phyloP scores from a whole-genome alignment of 1,139 yeast genomes.

The Scheffersomyces titani region DNA sequence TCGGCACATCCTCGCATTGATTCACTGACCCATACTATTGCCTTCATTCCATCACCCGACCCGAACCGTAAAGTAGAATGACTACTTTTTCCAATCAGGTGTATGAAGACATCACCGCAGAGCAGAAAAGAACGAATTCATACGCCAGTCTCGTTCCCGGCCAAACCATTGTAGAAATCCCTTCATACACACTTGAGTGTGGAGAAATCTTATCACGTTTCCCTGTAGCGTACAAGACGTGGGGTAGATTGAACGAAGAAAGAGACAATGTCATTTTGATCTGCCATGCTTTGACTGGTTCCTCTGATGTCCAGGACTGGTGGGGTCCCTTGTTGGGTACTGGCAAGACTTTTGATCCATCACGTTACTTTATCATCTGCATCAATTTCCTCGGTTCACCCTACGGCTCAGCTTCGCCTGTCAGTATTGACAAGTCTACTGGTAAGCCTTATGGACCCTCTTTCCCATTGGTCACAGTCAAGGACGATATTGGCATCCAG shows the following conservation, averaged over 20 bases:
- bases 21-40: neutral
- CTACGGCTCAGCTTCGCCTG: conserved; percentile 93
- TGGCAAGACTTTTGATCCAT: conserved; percentile 86
- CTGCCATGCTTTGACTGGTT: conserved; percentile 95
- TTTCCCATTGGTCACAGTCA: conserved; percentile 87
- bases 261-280: conserved; percentile 79
- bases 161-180: conserved; percentile 81
- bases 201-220: conserved; percentile 73
- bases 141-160: conserved; percentile 72
- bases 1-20: neutral
- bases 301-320: conserved; percentile 96
- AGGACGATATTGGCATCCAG: conserved; percentile 89
- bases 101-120: conserved; percentile 46
- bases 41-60: neutral
- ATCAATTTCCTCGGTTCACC: conserved; percentile 93
- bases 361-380: conserved; percentile 82
- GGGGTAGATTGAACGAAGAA: conserved; percentile 72
- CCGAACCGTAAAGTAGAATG: neutral
- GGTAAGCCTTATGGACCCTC: conserved; percentile 87
- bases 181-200: conserved; percentile 74
- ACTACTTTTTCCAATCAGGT: conserved; percentile 12
- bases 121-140: conserved; percentile 57
- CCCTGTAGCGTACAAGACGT: conserved; percentile 93
- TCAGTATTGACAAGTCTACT: conserved; percentile 71
- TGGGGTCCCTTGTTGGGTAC: conserved; percentile 96